These are phyloP conservation scores for Dunaliella sp. DNA, from an alignment of 139 green algal species.

Conservation along the genomic window DNA sequence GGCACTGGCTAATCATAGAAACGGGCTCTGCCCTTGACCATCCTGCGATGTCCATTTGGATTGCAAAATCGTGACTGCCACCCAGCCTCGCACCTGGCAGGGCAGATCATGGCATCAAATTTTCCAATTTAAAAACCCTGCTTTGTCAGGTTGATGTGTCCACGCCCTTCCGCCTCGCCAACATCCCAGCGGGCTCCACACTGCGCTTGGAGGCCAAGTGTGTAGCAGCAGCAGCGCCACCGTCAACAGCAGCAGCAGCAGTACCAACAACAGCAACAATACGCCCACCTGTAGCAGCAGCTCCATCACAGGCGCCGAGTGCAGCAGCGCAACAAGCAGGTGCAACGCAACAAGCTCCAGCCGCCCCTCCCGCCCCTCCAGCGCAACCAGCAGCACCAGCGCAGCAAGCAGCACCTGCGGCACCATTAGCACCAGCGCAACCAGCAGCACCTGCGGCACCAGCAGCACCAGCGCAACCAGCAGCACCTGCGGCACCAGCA, in stretches of 20 bases:
- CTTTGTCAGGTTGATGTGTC: constrained; percentile 7
- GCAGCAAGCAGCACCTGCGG: neutral
- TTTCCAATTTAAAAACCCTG: no score
- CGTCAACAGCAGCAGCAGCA: neutral
- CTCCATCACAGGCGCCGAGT: neutral
- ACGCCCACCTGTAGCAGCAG: neutral
- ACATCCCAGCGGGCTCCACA: constrained; percentile 15
- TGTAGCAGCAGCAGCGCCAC: neutral
- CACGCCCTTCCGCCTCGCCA: constrained; percentile 29
- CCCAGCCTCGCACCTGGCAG: no score
- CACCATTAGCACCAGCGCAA: neutral
- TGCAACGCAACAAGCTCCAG: no score
- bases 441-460: neutral
- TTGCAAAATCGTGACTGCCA: no score
- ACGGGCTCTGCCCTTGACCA: no score
- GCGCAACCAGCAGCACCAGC: neutral
- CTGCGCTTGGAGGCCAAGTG: neutral
- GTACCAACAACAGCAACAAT: neutral
- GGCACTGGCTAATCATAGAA: no score
- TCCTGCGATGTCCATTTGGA: no score
- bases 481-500: neutral
- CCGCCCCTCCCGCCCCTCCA: no score
- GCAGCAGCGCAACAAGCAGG: neutral
- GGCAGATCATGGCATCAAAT: no score
- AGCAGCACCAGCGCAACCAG: neutral